Base-by-base conservation (phyloP, 345 rosid species). In the Carallia pectinifolia region DNA sequence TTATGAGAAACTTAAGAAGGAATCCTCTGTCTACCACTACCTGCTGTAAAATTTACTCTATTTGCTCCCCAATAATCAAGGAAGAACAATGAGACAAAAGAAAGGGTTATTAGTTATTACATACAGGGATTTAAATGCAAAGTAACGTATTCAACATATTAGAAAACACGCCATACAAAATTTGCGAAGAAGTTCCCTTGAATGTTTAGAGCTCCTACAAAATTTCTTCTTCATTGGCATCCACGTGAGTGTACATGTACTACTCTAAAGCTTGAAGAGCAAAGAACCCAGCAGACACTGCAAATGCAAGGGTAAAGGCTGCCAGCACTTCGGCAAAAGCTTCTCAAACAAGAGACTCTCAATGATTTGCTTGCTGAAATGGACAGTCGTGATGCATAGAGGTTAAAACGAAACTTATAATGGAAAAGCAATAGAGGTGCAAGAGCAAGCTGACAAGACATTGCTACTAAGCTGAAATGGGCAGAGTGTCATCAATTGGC, bases 281-380 rank as follows among this genome's bases (percentile, higher is more conserved):
- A 64, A 23, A 33, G 54, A 48, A 36, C 33, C 18, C 58, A 8
- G 67, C 58, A 50, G 34, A 65, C 34, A 53, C 59, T 30, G 56
- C 68, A 44, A 38, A 40, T 19, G 6, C 27, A 31, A 19, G 36
- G 38, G n/a, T n/a, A 55, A 36, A 1, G 16, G 71, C 62, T 23
- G 19, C 37, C 17, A 7, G 36, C 36, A 52, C 50, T 39, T 44
- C 8, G 17, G 2, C 39, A 12, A 29, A 5, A 40, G 27, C 62
- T 62, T 62, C 55, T 61, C 56, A 30, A n/a, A 39, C 62, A 36
- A 15, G 48, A 54, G 40, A 68, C 54, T 58, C 74, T 53, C 54
- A 61, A 55, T 59, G 18, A 18, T 23, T 12, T 10, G 40, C 34
- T 30, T 44, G 17, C 33, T 7, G n/a, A 39, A 37, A 9, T 47